Evolutionary conservation across 495 filamentous ascomycete genomes (phyloP).

Genomic region (Lineolata rhizophorae): DNA sequence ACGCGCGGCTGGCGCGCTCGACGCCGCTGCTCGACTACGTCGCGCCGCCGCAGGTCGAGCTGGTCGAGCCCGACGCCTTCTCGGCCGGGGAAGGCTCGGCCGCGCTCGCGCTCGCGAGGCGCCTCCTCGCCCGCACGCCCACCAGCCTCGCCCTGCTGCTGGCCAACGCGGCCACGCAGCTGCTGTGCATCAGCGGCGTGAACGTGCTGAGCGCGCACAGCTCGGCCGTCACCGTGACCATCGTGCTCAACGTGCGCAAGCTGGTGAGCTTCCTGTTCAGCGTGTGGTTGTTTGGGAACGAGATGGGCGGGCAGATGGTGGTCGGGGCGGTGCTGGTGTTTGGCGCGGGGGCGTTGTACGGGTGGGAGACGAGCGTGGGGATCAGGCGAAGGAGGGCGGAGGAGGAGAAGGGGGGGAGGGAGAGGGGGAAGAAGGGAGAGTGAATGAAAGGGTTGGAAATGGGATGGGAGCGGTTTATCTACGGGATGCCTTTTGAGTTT

Average conservation of each 20-base stretch:
- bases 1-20: conserved; percentile 24
- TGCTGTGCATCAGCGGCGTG: conserved; percentile 83
- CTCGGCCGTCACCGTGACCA: conserved; percentile 84
- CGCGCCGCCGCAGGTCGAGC: too few relatives aligned
- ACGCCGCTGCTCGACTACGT: conserved; percentile 22
- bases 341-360: conserved; percentile 69
- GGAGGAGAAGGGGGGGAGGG: conserved; percentile 3
- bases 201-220: conserved; percentile 70
- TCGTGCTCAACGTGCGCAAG: conserved; percentile 88
- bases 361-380: conserved; percentile 34
- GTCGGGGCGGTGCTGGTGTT: conserved; percentile 72
- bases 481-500: too few relatives aligned
- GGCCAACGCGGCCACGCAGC: conserved; percentile 72
- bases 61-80: conserved; percentile 4
- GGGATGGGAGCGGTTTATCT: too few relatives aligned
- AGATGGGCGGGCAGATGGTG: conserved; percentile 48
- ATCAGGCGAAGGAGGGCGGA: conserved; percentile 8
- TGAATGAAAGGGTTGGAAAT: too few relatives aligned
- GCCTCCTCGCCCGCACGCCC: conserved; percentile 6
- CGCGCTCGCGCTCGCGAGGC: conserved; percentile 3
- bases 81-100: conserved; percentile 3
- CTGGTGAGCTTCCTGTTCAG: conserved; percentile 78
- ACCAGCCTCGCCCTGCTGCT: conserved; percentile 8
- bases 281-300: conserved; percentile 82
- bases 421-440: conserved; percentile 1